A percentile compares a stretch with the other conserved stretches of the same genome.
Evolutionary conservation across 345 rosid species (phyloP).

Genomic region (Cochlearia excelsa): DNA sequence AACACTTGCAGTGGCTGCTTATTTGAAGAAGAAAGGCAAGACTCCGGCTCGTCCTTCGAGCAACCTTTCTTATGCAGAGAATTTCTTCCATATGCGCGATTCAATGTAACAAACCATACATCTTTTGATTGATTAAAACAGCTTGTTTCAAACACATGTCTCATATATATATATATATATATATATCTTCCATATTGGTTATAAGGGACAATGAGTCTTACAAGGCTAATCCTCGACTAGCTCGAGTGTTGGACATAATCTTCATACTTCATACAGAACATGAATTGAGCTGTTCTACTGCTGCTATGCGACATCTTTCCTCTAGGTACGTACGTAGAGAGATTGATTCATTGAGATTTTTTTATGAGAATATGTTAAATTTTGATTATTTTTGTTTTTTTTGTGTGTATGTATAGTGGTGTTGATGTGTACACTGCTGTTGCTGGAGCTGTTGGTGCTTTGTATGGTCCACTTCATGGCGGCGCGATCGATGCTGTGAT

Average conservation of each 20-base stretch:
- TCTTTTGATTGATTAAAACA: not conserved
- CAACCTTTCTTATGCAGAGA: conserved; percentile 78
- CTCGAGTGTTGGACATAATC: conserved; percentile 84
- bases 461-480: conserved; percentile 96
- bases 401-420: conserved; percentile 49
- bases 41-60: conserved; percentile 84
- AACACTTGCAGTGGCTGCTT: conserved; percentile 83
- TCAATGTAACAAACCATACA: conserved; percentile 52
- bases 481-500: conserved; percentile 93
- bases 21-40: conserved; percentile 73
- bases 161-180: not conserved
- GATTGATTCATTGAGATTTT: too few relatives aligned
- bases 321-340: conserved; percentile 51
- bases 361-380: not conserved
- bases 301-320: conserved; percentile 98
- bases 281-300: conserved; percentile 95
- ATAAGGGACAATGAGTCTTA: conserved; percentile 80
- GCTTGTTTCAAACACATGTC: not conserved
- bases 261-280: conserved; percentile 97
- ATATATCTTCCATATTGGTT: conserved; percentile 13
- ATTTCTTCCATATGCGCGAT: conserved; percentile 80
- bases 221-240: conserved; percentile 87
- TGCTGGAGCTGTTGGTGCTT: conserved; percentile 90
- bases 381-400: not conserved
- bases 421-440: conserved; percentile 89